phyloP scores from a whole-genome alignment of 306 rosid species.

The Lotus japonicus region DNA sequence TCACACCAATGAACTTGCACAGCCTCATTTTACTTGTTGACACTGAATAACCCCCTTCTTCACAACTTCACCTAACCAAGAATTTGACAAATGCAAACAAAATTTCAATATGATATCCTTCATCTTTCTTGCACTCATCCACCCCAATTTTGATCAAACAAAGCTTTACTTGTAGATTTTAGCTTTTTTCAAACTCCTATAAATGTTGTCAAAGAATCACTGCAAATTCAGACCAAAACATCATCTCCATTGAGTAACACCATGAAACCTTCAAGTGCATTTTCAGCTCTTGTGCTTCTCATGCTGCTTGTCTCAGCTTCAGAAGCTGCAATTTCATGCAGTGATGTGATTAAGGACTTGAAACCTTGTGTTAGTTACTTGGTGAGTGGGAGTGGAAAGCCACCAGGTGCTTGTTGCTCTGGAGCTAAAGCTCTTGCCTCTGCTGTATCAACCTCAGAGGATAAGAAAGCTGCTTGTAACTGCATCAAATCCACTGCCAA shows the following conservation, averaged over 20 bases:
- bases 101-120: slow-evolving; percentile 1
- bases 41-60: slow-evolving; percentile 23
- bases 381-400: slow-evolving; percentile 58
- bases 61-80: slow-evolving; percentile 27
- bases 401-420: slow-evolving; percentile 57
- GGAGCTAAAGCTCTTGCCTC: slow-evolving; percentile 60
- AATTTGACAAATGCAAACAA: not conserved
- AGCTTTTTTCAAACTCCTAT: slow-evolving; percentile 20
- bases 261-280: slow-evolving; percentile 31
- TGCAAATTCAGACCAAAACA: not conserved
- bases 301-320: slow-evolving; percentile 34
- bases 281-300: slow-evolving; percentile 4
- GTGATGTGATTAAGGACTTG: slow-evolving; percentile 47
- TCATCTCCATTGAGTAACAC: not conserved
- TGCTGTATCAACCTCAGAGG: slow-evolving; percentile 42
- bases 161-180: slow-evolving; percentile 10
- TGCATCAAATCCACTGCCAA: slow-evolving; percentile 63
- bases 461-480: slow-evolving; percentile 54
- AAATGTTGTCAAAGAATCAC: slow-evolving; percentile 6
- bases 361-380: slow-evolving; percentile 64
- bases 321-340: slow-evolving; percentile 55
- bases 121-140: slow-evolving; percentile 34
- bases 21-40: slow-evolving; percentile 13
- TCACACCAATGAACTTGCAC: slow-evolving; percentile 15
- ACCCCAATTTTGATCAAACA: not conserved